These are phyloP conservation scores for Santalum album DNA, from an alignment of 164 flowering plant genomes.

Conservation along the genomic window DNA sequence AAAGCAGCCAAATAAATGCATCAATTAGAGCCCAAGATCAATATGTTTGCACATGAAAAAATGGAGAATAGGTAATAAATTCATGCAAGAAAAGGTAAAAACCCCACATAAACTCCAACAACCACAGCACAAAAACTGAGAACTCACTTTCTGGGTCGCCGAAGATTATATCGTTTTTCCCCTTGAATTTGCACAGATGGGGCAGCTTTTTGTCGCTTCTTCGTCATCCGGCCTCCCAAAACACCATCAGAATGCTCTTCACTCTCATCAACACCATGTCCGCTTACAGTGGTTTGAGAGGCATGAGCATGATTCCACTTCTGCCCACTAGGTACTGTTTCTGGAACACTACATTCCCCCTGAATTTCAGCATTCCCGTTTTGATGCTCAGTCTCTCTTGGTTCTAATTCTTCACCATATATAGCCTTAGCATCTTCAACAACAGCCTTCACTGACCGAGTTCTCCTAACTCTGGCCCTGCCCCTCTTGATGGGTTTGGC, in stretches of 20 bases:
- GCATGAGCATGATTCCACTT: slow-evolving; percentile 26
- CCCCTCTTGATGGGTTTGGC: slow-evolving; percentile 21
- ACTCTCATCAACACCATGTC: slow-evolving; percentile 27
- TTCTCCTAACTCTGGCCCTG: slow-evolving; percentile 23
- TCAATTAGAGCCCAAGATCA: too few relatives aligned
- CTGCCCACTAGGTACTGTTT: slow-evolving; percentile 22
- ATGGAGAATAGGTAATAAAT: too few relatives aligned
- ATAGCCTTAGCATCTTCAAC: slow-evolving; percentile 31
- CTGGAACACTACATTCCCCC: too few relatives aligned
- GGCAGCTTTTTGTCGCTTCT: slow-evolving; percentile 25
- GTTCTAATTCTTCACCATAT: slow-evolving; percentile 18
- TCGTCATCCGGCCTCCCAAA: slow-evolving; percentile 15
- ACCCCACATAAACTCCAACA: too few relatives aligned
- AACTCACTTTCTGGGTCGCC: slow-evolving; percentile 33
- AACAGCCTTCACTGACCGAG: slow-evolving; percentile 31
- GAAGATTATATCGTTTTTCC: slow-evolving; percentile 29
- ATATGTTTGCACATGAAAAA: too few relatives aligned
- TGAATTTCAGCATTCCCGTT: slow-evolving; percentile 24
- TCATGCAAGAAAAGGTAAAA: too few relatives aligned
- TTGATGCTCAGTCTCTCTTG: slow-evolving; percentile 10
- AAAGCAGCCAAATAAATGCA: too few relatives aligned
- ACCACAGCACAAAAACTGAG: too few relatives aligned
- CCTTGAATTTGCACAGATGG: slow-evolving; percentile 15
- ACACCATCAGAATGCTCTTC: slow-evolving; percentile 31
- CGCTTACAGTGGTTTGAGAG: slow-evolving; percentile 22